These are phyloP conservation scores for Chionographis japonica DNA, from an alignment of 106 monocot genomes.

Conservation along the genomic window DNA sequence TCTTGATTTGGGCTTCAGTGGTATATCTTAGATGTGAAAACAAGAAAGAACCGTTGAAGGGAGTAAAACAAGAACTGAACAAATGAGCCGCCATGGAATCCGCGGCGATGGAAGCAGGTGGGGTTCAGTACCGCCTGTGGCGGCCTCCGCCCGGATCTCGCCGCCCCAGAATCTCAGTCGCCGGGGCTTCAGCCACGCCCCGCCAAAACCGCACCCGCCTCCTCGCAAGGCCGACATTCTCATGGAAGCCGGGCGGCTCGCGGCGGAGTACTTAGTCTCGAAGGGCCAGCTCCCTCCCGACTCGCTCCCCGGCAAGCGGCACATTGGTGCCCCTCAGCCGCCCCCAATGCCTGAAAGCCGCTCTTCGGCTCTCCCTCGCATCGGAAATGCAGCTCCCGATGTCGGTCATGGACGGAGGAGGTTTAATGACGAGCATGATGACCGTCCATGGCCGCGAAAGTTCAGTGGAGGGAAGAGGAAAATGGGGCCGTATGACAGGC, in stretches of 20 bases:
- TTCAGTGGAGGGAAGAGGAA: constrained; percentile 30
- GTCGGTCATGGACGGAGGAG: constrained; percentile 19
- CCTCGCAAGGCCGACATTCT: constrained; percentile 54
- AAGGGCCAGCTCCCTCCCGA: constrained; percentile 55
- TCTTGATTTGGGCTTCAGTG: too few species aligned
- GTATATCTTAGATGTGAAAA: too few species aligned
- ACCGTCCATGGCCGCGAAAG: too few species aligned
- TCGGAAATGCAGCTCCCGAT: constrained; percentile 25
- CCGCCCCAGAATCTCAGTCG: constrained; percentile 10
- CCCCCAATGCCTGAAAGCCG: background rate
- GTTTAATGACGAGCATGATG: constrained; percentile 18
- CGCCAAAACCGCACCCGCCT: constrained; percentile 10
- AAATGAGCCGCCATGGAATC: background rate
- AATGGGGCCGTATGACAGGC: constrained; percentile 21
- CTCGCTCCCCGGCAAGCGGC: constrained; percentile 22
- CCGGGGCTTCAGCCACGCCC: constrained; percentile 14
- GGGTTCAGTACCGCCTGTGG: background rate
- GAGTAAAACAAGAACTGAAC: too few species aligned
- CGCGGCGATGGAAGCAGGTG: background rate
- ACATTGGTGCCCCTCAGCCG: constrained; percentile 18
- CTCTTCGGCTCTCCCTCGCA: constrained; percentile 39
- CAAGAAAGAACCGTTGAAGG: too few species aligned
- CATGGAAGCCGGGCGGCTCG: constrained; percentile 77
- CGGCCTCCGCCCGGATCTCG: background rate
- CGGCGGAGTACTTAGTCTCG: constrained; percentile 78